phyloP scores from a whole-genome alignment of 192 early-diverging fungal genomes.

The Entophlyctis helioformis region DNA sequence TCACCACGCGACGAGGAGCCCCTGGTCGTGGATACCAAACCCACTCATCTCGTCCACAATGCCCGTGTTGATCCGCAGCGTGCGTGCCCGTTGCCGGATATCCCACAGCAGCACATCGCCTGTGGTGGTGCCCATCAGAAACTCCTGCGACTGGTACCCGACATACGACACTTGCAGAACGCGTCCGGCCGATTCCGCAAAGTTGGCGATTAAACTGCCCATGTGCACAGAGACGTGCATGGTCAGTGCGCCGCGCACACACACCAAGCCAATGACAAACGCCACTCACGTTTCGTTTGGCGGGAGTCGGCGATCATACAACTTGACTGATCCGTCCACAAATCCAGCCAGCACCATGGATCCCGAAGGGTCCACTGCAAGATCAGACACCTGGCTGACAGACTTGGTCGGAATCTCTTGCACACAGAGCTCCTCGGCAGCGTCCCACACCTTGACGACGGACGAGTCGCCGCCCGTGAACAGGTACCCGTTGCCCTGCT shows the following conservation, averaged over 20 bases:
- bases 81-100: slow-evolving; percentile 9
- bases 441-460: slow-evolving; percentile 69
- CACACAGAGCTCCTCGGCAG: slow-evolving; percentile 57
- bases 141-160: slow-evolving; percentile 30
- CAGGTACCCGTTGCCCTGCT: slow-evolving; percentile 56
- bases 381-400: background rate
- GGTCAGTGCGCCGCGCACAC: slow-evolving; percentile 46
- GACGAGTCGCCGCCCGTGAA: slow-evolving; percentile 55
- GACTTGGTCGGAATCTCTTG: slow-evolving; percentile 24
- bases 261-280: slow-evolving; percentile 19
- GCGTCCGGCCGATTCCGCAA: too few relatives aligned
- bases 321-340: slow-evolving; percentile 56
- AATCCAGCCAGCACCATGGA: slow-evolving; percentile 61
- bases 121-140: slow-evolving; percentile 43
- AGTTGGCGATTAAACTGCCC: too few relatives aligned
- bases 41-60: slow-evolving; percentile 13
- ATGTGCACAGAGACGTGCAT: slow-evolving; percentile 45
- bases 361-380: slow-evolving; percentile 24
- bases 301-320: slow-evolving; percentile 55
- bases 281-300: slow-evolving; percentile 24
- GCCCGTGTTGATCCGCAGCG: slow-evolving; percentile 2
- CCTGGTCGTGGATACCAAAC: slow-evolving; percentile 20
- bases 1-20: slow-evolving; percentile 29
- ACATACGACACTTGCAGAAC: slow-evolving; percentile 44
- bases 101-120: slow-evolving; percentile 31